A percentile compares a stretch with the other conserved stretches of the same genome.
phyloP scores from a whole-genome alignment of 1,284 basidiomycete species.

The Ceratorhiza oryzae-sativae region DNA sequence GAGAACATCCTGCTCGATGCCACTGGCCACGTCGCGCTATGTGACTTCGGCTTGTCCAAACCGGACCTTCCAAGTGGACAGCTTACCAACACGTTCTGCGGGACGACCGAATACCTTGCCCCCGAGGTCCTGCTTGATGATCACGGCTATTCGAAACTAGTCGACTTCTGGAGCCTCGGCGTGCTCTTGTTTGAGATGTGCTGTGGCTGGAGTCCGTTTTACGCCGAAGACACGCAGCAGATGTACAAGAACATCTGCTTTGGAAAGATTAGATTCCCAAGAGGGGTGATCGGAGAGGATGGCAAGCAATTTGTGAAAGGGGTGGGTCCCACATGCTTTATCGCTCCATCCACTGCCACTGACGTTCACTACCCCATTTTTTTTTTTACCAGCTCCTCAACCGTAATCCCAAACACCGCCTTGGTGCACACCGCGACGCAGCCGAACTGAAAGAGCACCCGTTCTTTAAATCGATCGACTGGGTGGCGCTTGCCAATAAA shows the following conservation, averaged over 20 bases:
- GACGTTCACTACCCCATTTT: conserved; percentile 2
- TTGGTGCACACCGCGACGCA: conserved; percentile 90
- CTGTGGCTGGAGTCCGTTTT: conserved; percentile 99
- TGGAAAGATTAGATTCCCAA: conserved; percentile 98
- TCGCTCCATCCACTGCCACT: conserved; percentile 33
- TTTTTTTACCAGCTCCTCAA: conserved; percentile 95
- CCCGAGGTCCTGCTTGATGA: conserved; percentile 99
- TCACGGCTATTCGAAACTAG: conserved; percentile 97
- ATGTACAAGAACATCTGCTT: conserved; percentile 99
- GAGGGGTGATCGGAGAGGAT: conserved; percentile 95
- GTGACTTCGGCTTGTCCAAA: conserved; percentile 97
- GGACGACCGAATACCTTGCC: conserved; percentile 96
- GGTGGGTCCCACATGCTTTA: conserved; percentile 60
- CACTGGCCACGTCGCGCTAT: conserved; percentile 95
- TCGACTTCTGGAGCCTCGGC: conserved; percentile 98
- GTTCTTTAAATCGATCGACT: conserved; percentile 94
- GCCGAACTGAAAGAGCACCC: conserved; percentile 95
- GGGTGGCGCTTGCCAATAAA: conserved; percentile 84
- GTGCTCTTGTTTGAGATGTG: conserved; percentile 97
- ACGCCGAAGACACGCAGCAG: conserved; percentile 98
- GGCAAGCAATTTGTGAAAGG: conserved; percentile 99
- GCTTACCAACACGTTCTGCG: conserved; percentile 97
- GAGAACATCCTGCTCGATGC: conserved; percentile 98
- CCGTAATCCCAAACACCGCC: conserved; percentile 95
- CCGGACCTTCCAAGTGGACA: conserved; percentile 93